These are phyloP conservation scores for Arthrobotrys sinensis DNA, from an alignment of 2,329 filamentous ascomycete genomes.

Conservation along the genomic window DNA sequence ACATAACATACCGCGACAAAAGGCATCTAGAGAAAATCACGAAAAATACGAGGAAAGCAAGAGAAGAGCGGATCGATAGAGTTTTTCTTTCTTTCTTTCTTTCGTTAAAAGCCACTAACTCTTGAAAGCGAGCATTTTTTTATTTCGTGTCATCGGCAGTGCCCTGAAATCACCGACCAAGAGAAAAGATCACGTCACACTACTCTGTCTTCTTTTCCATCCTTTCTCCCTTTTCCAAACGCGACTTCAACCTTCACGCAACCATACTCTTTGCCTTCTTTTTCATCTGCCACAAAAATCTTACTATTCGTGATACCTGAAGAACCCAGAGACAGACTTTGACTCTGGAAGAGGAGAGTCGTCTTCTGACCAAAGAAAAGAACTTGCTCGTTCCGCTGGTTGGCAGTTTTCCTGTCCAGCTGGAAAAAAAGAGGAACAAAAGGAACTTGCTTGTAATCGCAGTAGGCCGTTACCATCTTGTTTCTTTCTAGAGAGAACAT, in stretches of 20 bases:
- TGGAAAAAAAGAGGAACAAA: slow-evolving; percentile 31
- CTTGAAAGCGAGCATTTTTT: slow-evolving; percentile 59
- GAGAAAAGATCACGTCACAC: slow-evolving; percentile 41
- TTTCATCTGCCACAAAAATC: slow-evolving; percentile 53
- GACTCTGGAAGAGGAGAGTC: slow-evolving; percentile 32
- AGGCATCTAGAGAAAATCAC: slow-evolving; percentile 2
- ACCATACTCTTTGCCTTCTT: slow-evolving; percentile 8
- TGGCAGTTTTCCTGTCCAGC: slow-evolving; percentile 27
- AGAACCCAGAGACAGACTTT: slow-evolving; percentile 42
- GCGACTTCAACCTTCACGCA: slow-evolving; percentile 21
- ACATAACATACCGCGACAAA: slow-evolving; percentile 16
- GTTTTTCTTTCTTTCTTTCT: slow-evolving; percentile 53
- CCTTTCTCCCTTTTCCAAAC: slow-evolving; percentile 17
- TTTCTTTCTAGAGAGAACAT: slow-evolving; percentile 60
- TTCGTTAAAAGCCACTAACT: slow-evolving; percentile 60
- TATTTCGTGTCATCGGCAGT: slow-evolving; percentile 63
- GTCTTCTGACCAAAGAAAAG: slow-evolving; percentile 54
- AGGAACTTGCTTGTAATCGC: slow-evolving; percentile 61
- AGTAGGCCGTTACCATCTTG: slow-evolving; percentile 59
- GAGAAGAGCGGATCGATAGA: slow-evolving; percentile 61
- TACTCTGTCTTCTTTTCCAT: slow-evolving; percentile 30
- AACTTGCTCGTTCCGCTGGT: slow-evolving; percentile 44
- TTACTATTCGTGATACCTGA: slow-evolving; percentile 61
- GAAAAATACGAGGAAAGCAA: not conserved
- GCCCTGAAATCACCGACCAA: slow-evolving; percentile 56